Conservation (phyloP, 768 basidiomycete species). For the Coprinopsis strossmayeri region DNA sequence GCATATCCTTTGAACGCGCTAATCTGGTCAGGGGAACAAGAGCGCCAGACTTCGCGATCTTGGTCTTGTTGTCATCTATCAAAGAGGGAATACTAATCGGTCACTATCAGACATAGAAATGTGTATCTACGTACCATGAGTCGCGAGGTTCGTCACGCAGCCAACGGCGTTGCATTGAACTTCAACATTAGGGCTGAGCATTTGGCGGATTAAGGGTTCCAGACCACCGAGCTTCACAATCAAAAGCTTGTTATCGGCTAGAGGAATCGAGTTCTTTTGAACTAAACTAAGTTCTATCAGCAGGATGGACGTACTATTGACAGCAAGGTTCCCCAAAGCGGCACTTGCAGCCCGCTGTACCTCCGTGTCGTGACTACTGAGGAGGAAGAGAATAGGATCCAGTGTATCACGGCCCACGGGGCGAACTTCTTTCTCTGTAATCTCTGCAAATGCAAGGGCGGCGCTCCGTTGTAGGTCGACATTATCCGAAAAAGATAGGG, state of each 20-base stretch:
- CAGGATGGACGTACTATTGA: slow-evolving; percentile 71
- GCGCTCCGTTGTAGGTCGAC: slow-evolving; percentile 98
- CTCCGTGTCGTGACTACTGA: slow-evolving; percentile 97
- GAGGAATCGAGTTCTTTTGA: slow-evolving; percentile 12
- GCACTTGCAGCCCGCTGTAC: slow-evolving; percentile 98
- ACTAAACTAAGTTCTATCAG: not conserved
- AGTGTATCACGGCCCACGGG: slow-evolving; percentile 95
- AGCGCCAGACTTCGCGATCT: slow-evolving; percentile 99
- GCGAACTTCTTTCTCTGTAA: slow-evolving; percentile 98
- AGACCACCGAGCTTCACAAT: slow-evolving; percentile 97
- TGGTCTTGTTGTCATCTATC: slow-evolving; percentile 98
- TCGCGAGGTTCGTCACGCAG: slow-evolving; percentile 97
- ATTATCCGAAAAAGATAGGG: slow-evolving; percentile 97
- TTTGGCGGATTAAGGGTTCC: slow-evolving; percentile 96
- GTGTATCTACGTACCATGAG: slow-evolving; percentile 63
- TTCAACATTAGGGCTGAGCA: slow-evolving; percentile 98
- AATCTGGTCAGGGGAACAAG: slow-evolving; percentile 93
- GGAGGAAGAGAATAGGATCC: slow-evolving; percentile 95
- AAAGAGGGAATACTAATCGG: not conserved
- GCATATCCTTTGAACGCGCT: slow-evolving; percentile 97
- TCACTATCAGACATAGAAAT: not conserved
- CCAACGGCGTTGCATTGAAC: slow-evolving; percentile 99
- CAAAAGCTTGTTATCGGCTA: slow-evolving; percentile 98
- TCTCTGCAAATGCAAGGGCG: slow-evolving; percentile 97
- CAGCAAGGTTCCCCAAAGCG: slow-evolving; percentile 94